Base-by-base conservation (phyloP, 129 eudicot species). In the Scalesia atractyloides region DNA sequence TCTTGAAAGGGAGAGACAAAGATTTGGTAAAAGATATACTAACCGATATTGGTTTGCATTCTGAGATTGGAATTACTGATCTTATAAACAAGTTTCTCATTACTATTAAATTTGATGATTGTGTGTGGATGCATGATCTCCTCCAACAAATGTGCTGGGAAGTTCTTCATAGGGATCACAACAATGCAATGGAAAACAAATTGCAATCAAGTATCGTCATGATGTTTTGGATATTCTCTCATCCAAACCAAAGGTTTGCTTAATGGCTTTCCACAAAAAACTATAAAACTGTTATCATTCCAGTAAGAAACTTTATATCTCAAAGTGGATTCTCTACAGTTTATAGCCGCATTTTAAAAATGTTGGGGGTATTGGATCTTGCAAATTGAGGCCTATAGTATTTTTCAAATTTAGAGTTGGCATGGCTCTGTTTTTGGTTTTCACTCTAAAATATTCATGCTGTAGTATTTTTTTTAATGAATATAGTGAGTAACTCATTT, bases 171-270 rank as follows among this genome's bases (percentile, higher is more conserved):
- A 58, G 24, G 64, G 64, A 24, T 58, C 64, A 22, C 64, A 58
- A 10, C 36, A 20, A 18, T 65, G 10, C 19, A 9, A 43, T 41
- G 70, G 70, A 65, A 65, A 39, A 17, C 52, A 65, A 10, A 8
- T 67, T 67, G 72, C 72, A 67, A 47, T 67, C 39, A 67, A 67
- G 43, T 0, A 47, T 46, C 58, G 11, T 22, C 56, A 67, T 12
- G 72, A 67, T 47, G n/a, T 67, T 22, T 15, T 67, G n/a, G 72
- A 67, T 20, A 24, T 47, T 22, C 72, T 67, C 58, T 67, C 39
- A 47, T 67, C 43, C 58, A 22, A 19, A 20, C 58, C 58, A 30
- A 14, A 47, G 72, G 72, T 67, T 67, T 67, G 72, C 33, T 24
- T 22, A 11, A 26, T 20, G 43, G 58, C 43, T 22, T 46, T 67